These are phyloP conservation scores for Naganishia sp. DNA, from an alignment of 1,284 basidiomycete genomes.

Conservation along the genomic window DNA sequence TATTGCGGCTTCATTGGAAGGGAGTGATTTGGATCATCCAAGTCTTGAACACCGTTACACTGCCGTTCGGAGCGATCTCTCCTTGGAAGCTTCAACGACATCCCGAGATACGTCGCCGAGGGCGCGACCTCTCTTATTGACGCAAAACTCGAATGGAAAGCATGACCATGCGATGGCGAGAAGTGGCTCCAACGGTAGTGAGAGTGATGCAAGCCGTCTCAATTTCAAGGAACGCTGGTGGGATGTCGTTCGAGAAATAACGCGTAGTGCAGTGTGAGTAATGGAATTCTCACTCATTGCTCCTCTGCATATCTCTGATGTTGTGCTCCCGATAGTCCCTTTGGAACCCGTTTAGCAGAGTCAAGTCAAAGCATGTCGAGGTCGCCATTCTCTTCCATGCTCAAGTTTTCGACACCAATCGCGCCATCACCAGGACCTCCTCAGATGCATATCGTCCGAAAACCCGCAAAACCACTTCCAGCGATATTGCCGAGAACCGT, in stretches of 20 bases:
- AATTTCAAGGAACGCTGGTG: slow-evolving; percentile 4
- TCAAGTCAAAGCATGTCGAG: background rate
- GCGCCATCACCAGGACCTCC: background rate
- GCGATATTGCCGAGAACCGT: slow-evolving; percentile 3
- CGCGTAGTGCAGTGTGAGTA: slow-evolving; percentile 6
- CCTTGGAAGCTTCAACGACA: background rate
- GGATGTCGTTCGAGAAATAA: background rate
- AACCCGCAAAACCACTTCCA: slow-evolving; percentile 8
- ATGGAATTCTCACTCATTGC: too few relatives aligned
- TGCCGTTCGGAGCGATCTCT: background rate
- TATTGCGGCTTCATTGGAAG: too few relatives aligned
- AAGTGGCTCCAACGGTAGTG: background rate
- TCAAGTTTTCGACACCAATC: background rate
- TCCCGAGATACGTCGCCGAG: too few relatives aligned
- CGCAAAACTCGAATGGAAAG: too few relatives aligned
- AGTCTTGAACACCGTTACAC: background rate
- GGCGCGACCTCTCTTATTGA: too few relatives aligned
- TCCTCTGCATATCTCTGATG: background rate
- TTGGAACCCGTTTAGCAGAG: too few relatives aligned
- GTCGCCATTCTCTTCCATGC: slow-evolving; percentile 3
- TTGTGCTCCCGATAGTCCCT: too few relatives aligned
- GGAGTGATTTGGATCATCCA: background rate
- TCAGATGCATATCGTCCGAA: background rate
- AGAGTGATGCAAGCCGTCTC: background rate
- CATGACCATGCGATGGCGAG: background rate